Evolutionary conservation across 2,329 filamentous ascomycete genomes (phyloP).

Genomic region (Colletotrichum ledebouriae): DNA sequence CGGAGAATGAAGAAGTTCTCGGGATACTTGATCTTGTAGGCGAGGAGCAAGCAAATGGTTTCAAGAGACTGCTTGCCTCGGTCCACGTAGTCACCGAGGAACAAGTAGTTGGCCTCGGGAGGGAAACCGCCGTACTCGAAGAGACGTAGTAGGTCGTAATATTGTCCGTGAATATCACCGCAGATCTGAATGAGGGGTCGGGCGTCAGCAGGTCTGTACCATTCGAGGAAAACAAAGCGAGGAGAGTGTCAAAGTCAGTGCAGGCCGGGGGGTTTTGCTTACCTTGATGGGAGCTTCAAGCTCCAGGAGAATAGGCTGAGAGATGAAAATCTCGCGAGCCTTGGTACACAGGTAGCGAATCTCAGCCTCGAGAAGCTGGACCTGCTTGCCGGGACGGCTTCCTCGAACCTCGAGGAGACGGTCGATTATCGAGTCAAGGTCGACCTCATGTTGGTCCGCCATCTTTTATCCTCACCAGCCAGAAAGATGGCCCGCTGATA

Average conservation of each 20-base stretch:
- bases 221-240: slow-evolving; percentile 9
- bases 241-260: slow-evolving; percentile 24
- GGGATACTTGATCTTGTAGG: slow-evolving; percentile 99
- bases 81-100: slow-evolving; percentile 98
- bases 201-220: slow-evolving; percentile 42
- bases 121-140: slow-evolving; percentile 99
- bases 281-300: slow-evolving; percentile 99
- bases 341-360: slow-evolving; percentile 98
- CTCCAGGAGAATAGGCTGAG: slow-evolving; percentile 96
- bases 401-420: slow-evolving; percentile 96
- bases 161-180: slow-evolving; percentile 99
- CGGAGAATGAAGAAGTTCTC: slow-evolving; percentile 99
- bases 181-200: slow-evolving; percentile 78
- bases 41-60: slow-evolving; percentile 95
- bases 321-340: slow-evolving; percentile 99
- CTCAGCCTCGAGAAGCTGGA: slow-evolving; percentile 95
- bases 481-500: slow-evolving; percentile 57
- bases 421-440: slow-evolving; percentile 99
- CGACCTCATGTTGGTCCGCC: slow-evolving; percentile 86
- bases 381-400: slow-evolving; percentile 97
- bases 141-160: slow-evolving; percentile 95
- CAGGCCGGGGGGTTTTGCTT: slow-evolving; percentile 49
- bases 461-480: slow-evolving; percentile 63
- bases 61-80: slow-evolving; percentile 99
- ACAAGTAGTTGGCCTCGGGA: slow-evolving; percentile 98